Base-by-base conservation (phyloP, 2,329 filamentous ascomycete genomes). In the Fusarium metavorans region DNA sequence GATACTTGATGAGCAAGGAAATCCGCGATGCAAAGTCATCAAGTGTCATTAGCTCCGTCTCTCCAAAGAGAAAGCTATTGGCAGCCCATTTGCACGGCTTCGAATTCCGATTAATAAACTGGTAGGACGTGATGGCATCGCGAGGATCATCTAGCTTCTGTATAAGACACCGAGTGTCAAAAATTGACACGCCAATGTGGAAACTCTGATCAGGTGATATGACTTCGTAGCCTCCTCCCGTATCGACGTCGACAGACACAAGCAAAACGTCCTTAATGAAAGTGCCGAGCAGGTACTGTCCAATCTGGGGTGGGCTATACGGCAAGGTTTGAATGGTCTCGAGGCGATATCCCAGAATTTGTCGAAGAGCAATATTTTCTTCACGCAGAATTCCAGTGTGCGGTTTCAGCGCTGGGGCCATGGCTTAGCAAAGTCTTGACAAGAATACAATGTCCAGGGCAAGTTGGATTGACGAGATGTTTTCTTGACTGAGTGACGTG, bases 321-420 rank as follows among this genome's bases (percentile, higher is more conserved):
- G 58, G 62, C 4, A 34, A 64, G 14, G 32, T 32, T 58, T 56
- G 54, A 25, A 56, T 25, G 32, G 48, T 50, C 32, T 71, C 65
- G 3, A 32, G 48, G 62, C 54, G 43, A 52, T 76, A 74, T 6
- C 76, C 74, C 6, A 76, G 30, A 25, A 74, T 68, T 45, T 75
- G 64, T 56, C 76, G 54, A 14, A 77, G 64, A 34, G 58, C 64
- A 45, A 74, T 37, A 41, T 70, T 76, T 43, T 77, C 74, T 23
- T 77, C 74, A 7, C 69, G 69, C 6, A 77, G 63, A 57, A 76
- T 70, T n/a, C 73, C 72, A 18, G 45, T 71, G 39, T 77, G 72
- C 3, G 60, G 37, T 65, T 14, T 7, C n/a, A 11, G 25, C 20
- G n/a, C 35, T 10, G n/a, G 57, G n/a, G n/a, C 14, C 62, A 57